Evolutionary conservation across 2,329 filamentous ascomycete species (phyloP).

Genomic region (Colletotrichum coccodes): DNA sequence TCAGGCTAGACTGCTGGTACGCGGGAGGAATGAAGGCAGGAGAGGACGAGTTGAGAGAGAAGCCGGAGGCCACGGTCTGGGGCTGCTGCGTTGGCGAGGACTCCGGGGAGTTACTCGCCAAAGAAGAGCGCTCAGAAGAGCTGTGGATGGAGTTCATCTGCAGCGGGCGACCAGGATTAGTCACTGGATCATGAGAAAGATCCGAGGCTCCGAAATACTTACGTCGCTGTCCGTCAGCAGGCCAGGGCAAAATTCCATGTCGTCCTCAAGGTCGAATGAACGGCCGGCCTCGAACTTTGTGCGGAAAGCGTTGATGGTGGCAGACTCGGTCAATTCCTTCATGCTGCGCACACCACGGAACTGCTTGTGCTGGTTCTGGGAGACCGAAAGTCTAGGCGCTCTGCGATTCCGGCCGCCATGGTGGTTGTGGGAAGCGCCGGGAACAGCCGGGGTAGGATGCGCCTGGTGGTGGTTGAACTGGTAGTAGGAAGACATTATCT

Average conservation of each 20-base stretch:
- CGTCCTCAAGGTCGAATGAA: slow-evolving; percentile 95
- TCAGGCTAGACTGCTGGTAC: slow-evolving; percentile 75
- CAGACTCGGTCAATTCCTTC: slow-evolving; percentile 86
- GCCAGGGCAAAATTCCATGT: slow-evolving; percentile 93
- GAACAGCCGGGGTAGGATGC: slow-evolving; percentile 64
- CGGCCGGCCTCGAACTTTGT: slow-evolving; percentile 89
- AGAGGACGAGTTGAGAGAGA: slow-evolving; percentile 77
- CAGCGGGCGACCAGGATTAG: slow-evolving; percentile 43
- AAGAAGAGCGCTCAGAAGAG: slow-evolving; percentile 91
- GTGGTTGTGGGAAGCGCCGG: slow-evolving; percentile 75
- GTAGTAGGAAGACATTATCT: slow-evolving; percentile 73
- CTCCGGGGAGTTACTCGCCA: slow-evolving; percentile 94
- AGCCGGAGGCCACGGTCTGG: slow-evolving; percentile 79
- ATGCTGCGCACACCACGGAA: slow-evolving; percentile 86
- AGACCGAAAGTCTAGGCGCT: slow-evolving; percentile 81
- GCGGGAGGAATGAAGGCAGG: slow-evolving; percentile 73
- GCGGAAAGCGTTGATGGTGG: slow-evolving; percentile 81
- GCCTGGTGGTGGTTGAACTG: slow-evolving; percentile 69
- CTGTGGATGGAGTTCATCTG: slow-evolving; percentile 94
- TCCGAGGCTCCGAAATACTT: slow-evolving; percentile 52
- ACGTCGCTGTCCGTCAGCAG: slow-evolving; percentile 95
- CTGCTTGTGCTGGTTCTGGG: slow-evolving; percentile 87
- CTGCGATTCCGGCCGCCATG: slow-evolving; percentile 88
- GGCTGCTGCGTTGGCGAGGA: slow-evolving; percentile 91
- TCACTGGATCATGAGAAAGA: slow-evolving; percentile 12